phyloP scores from a whole-genome alignment of 768 basidiomycete species.

The Leccinellum albellum region DNA sequence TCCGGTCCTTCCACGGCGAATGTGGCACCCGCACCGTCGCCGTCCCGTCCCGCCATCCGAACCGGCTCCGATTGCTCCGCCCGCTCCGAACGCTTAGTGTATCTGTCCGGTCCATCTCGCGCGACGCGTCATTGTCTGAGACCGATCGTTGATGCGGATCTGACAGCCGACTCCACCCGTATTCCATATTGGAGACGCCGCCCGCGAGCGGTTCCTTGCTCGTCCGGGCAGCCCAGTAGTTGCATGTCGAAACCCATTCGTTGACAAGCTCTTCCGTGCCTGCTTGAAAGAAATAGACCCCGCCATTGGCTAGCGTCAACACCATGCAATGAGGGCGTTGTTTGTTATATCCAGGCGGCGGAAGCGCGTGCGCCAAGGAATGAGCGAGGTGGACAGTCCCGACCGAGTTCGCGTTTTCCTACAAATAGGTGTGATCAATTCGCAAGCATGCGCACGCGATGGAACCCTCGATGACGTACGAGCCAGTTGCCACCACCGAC shows the following conservation, averaged over 20 bases:
- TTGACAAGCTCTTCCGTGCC: conserved; percentile 98
- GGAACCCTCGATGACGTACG: conserved; percentile 47
- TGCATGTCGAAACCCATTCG: conserved; percentile 99
- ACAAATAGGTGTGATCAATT: conserved; percentile 8
- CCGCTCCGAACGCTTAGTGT: conserved; percentile 71
- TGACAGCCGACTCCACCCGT: conserved; percentile 87
- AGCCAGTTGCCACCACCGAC: conserved; percentile 99
- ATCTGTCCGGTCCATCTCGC: conserved; percentile 53
- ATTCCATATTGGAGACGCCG: conserved; percentile 99
- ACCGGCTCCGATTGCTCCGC: conserved; percentile 69
- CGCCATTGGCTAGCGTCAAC: conserved; percentile 81
- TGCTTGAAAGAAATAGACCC: conserved; percentile 97
- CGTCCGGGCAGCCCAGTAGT: conserved; percentile 97
- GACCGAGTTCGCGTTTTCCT: conserved; percentile 85
- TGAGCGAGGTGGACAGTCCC: conserved; percentile 86
- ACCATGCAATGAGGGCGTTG: conserved; percentile 95
- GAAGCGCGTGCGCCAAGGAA: conserved; percentile 81
- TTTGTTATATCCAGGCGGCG: conserved; percentile 87
- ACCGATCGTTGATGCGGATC: conserved; percentile 53
- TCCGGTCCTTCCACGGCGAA: conserved; percentile 76
- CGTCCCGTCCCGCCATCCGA: conserved; percentile 66
- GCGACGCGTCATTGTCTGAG: conserved; percentile 55
- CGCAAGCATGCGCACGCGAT: not conserved
- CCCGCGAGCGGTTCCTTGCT: conserved; percentile 94
- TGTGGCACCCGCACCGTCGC: conserved; percentile 60